Percentiles rank a stretch among this genome's conserved stretches.
These are phyloP conservation scores for Tylopilus sp. DNA, from an alignment of 768 basidiomycete genomes.

Conservation along the genomic window DNA sequence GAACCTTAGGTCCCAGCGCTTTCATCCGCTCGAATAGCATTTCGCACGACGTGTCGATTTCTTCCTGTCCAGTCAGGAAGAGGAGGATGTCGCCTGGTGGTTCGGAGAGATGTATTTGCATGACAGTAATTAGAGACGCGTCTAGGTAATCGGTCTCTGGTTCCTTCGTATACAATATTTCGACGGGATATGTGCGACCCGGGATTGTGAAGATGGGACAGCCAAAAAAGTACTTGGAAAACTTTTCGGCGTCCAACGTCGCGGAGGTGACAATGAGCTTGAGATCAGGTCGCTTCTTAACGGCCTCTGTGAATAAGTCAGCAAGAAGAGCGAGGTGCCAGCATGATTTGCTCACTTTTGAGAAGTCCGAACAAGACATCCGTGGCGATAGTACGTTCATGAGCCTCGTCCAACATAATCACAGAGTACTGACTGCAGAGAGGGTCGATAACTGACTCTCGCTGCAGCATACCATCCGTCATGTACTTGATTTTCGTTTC, in stretches of 20 bases:
- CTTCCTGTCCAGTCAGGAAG: slow-evolving; percentile 98
- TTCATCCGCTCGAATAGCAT: slow-evolving; percentile 99
- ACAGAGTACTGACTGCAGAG: slow-evolving; percentile 91
- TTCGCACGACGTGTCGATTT: slow-evolving; percentile 97
- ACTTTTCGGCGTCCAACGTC: slow-evolving; percentile 98
- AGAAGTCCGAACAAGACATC: slow-evolving; percentile 95
- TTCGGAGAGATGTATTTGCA: slow-evolving; percentile 99
- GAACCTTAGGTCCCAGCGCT: slow-evolving; percentile 96
- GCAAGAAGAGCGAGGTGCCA: slow-evolving; percentile 8
- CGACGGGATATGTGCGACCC: slow-evolving; percentile 98
- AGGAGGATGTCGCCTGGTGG: slow-evolving; percentile 95
- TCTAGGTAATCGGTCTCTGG: slow-evolving; percentile 97
- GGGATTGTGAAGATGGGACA: slow-evolving; percentile 99
- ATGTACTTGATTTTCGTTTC: slow-evolving; percentile 99
- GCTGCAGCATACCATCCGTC: slow-evolving; percentile 99
- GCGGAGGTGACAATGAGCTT: slow-evolving; percentile 99
- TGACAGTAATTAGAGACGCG: slow-evolving; percentile 96
- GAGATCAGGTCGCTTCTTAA: slow-evolving; percentile 91
- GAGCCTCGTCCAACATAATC: slow-evolving; percentile 98
- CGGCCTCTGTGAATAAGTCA: slow-evolving; percentile 62
- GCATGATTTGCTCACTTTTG: slow-evolving; percentile 45
- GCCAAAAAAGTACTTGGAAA: slow-evolving; percentile 98
- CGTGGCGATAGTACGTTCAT: slow-evolving; percentile 97
- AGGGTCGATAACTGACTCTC: slow-evolving; percentile 95
- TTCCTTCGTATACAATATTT: slow-evolving; percentile 97